Percentiles rank a stretch among this genome's conserved stretches.
Evolutionary conservation across 1,284 basidiomycete genomes (phyloP).

Genomic region (Exobasidium cylindrosporum): DNA sequence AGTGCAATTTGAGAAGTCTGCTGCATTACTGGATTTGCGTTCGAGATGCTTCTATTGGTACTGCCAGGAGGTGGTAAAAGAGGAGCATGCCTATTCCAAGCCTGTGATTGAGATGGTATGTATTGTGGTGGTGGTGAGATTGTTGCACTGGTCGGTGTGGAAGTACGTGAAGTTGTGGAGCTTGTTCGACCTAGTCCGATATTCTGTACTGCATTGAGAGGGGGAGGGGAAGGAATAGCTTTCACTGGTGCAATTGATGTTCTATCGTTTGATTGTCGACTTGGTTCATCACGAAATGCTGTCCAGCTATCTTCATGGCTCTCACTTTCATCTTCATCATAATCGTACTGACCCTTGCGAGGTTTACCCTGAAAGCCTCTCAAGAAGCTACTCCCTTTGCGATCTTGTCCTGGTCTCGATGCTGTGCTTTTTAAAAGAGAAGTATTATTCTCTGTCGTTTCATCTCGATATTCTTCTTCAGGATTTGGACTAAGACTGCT

Average conservation of each 20-base stretch:
- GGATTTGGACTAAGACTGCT: neutral
- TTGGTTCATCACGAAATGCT: constrained; percentile 1
- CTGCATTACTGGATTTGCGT: neutral
- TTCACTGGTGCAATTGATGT: too few relatives aligned
- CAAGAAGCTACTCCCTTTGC: neutral
- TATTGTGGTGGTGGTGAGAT: neutral
- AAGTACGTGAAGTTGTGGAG: too few relatives aligned
- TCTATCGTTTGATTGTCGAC: neutral
- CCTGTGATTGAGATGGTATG: neutral
- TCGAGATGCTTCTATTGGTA: neutral
- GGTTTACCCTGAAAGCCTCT: neutral
- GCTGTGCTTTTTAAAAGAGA: constrained; percentile 1
- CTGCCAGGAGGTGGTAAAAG: neutral
- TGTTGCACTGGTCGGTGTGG: too few relatives aligned
- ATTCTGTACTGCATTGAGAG: neutral
- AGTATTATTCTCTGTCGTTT: neutral
- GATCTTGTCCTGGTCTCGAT: neutral
- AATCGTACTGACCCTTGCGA: neutral
- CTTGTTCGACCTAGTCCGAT: neutral
- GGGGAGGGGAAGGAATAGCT: neutral
- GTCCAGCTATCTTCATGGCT: neutral
- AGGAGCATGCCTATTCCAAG: neutral
- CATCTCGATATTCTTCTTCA: neutral
- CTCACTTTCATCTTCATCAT: constrained; percentile 7
- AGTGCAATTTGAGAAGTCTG: neutral